phyloP scores from a whole-genome alignment of 371 early-diverging fungal genomes.

The Syncephalastrum racemosum region DNA sequence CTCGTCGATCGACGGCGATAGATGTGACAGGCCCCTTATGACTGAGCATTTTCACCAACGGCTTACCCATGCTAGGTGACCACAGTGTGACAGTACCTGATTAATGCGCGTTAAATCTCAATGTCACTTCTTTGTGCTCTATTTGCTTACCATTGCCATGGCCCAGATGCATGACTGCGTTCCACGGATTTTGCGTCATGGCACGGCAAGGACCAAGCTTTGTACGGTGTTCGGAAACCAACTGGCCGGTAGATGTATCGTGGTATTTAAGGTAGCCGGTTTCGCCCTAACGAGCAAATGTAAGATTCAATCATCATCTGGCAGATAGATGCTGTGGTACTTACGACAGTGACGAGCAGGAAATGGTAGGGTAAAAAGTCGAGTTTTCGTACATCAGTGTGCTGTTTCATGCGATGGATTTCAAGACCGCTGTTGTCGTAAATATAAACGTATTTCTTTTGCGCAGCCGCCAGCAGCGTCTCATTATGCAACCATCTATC shows the following conservation, averaged over 20 bases:
- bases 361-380: constrained; percentile 98
- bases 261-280: constrained; percentile 90
- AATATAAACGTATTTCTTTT: constrained; percentile 94
- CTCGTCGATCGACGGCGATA: constrained; percentile 85
- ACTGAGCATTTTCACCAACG: constrained; percentile 94
- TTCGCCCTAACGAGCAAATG: constrained; percentile 56
- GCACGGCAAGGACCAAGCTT: constrained; percentile 77
- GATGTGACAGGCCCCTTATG: constrained; percentile 87
- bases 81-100: constrained; percentile 87
- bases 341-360: constrained; percentile 81
- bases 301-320: background rate
- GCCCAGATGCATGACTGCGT: constrained; percentile 93
- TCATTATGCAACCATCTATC: constrained; percentile 92
- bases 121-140: background rate
- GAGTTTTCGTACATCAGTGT: constrained; percentile 78
- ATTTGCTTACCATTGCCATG: constrained; percentile 77
- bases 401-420: constrained; percentile 89
- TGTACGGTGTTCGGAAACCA: constrained; percentile 83
- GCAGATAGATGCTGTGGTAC: constrained; percentile 13
- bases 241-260: constrained; percentile 94
- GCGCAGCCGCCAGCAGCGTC: constrained; percentile 95
- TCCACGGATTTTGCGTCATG: constrained; percentile 92
- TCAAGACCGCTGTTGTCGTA: constrained; percentile 96
- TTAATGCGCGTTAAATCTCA: background rate
- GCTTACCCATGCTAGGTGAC: constrained; percentile 83